A percentile compares a stretch with the other conserved stretches of the same genome.
These are phyloP conservation scores for Fusarium proliferatum DNA, from an alignment of 2,329 filamentous ascomycete species.

Conservation along the genomic window DNA sequence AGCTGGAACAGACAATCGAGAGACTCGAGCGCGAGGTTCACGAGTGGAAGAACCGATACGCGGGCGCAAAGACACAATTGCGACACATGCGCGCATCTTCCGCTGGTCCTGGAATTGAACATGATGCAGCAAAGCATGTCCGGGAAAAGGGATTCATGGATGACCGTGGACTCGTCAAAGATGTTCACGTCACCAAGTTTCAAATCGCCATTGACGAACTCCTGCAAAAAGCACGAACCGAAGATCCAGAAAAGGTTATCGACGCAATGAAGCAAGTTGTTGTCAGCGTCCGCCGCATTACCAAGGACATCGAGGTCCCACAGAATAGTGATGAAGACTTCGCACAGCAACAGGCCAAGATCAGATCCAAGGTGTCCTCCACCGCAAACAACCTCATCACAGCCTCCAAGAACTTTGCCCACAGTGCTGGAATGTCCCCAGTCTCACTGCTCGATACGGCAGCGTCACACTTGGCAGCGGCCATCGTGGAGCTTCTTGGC, in stretches of 20 bases:
- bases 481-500: constrained; percentile 86
- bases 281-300: constrained; percentile 83
- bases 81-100: constrained; percentile 84
- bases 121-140: constrained; percentile 75
- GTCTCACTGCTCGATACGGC: constrained; percentile 95
- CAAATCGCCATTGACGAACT: constrained; percentile 95
- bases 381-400: constrained; percentile 97
- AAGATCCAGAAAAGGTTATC: constrained; percentile 79
- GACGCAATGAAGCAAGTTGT: constrained; percentile 90
- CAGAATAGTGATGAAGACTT: constrained; percentile 64
- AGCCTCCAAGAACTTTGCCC: constrained; percentile 89
- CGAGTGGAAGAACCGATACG: constrained; percentile 91
- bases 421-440: constrained; percentile 84
- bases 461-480: constrained; percentile 86
- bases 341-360: constrained; percentile 70
- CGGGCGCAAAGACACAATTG: constrained; percentile 87
- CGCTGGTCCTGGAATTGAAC: constrained; percentile 74
- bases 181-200: constrained; percentile 93
- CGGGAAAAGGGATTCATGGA: constrained; percentile 75
- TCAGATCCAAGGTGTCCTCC: constrained; percentile 86
- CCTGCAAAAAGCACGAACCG: constrained; percentile 77
- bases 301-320: constrained; percentile 78
- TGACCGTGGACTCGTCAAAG: constrained; percentile 83
- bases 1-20: constrained; percentile 79
- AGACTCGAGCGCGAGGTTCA: constrained; percentile 84